Conservation (phyloP, 2,329 filamentous ascomycete species). For the Lasiodiplodia theobromae region DNA sequence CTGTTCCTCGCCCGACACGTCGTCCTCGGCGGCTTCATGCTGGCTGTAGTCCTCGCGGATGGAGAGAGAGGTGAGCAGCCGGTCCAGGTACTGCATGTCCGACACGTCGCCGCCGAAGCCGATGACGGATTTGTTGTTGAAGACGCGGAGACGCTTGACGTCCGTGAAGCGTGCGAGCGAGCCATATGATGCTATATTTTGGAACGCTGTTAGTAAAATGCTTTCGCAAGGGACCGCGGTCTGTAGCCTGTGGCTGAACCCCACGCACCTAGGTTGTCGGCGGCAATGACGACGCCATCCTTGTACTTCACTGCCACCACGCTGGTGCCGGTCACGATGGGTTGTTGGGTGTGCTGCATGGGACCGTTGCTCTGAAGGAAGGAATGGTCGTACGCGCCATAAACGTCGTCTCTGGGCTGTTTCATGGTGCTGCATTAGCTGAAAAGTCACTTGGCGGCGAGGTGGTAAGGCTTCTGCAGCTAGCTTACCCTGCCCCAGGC, state of each 20-base stretch:
- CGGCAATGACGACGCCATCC: constrained; percentile 93
- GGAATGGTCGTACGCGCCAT: constrained; percentile 88
- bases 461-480: constrained; percentile 27
- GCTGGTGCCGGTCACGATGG: constrained; percentile 95
- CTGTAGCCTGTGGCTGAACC: constrained; percentile 1
- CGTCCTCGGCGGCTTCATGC: constrained; percentile 39
- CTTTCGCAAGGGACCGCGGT: constrained; percentile 9
- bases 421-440: constrained; percentile 22
- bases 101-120: constrained; percentile 97
- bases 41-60: constrained; percentile 85
- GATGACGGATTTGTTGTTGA: constrained; percentile 82
- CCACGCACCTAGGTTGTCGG: constrained; percentile 89
- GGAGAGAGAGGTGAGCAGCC: constrained; percentile 84
- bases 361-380: constrained; percentile 78
- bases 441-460: constrained; percentile 12
- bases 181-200: constrained; percentile 85
- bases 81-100: constrained; percentile 98
- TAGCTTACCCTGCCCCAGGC: constrained; percentile 69
- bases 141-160: constrained; percentile 91
- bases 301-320: constrained; percentile 96
- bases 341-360: constrained; percentile 86
- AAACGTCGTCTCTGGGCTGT: constrained; percentile 96
- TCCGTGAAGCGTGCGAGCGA: constrained; percentile 94
- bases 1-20: constrained; percentile 45
- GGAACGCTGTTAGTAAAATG: background rate